Base-by-base conservation (phyloP, 768 basidiomycete genomes). In the Leucogyrophana mollusca region DNA sequence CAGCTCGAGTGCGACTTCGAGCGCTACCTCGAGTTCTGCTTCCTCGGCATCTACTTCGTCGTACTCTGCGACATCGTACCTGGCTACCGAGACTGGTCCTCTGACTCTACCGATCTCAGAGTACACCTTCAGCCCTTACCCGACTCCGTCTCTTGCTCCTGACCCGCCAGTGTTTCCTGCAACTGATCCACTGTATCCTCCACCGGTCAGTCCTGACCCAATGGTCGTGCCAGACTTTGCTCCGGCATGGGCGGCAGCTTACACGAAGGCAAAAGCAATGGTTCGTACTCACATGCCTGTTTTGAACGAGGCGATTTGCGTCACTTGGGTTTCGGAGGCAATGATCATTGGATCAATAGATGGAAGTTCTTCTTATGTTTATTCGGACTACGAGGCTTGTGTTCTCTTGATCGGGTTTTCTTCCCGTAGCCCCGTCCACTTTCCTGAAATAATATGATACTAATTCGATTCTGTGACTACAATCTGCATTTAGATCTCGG, bases 271-370 rank as follows among this genome's bases (percentile, higher is more conserved):
- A 16, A 74, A 74, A 53, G 55, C 62, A 4, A 72, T 77, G 70
- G 82, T 82, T 50, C 47, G 72, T 61, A 9, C 44, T 36, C 17
- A 0, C 10, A 33, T 40, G n/a, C 0, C 1, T 23, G 9, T 23
- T n/a, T n/a, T 6, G 4, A 34, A 35, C 30, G 1, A 5, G 10
- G 22, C 11, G 13, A 16, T 16, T 30, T 23, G 24, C 45, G 67
- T 80, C 49, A 77, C 78, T 2, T 54, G 78, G 6, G 67, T 78
- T 46, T 80, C 84, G 50, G 81, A 83, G 55, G 74, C 81, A 22
- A 73, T 73, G 45, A 61, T 84, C 11, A n/a, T n/a, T n/a, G n/a
- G n/a, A n/a, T n/a, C n/a, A n/a, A 77, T 73, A 0, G 83, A 81
- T 20, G 81, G 80, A 65, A 49, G 58, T 50, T 13, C 13, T 30